Evolutionary conservation across 2,329 filamentous ascomycete genomes (phyloP), one percentile per base, ranked within the genome.

Genomic region (Trichoderma afroharzianum): DNA sequence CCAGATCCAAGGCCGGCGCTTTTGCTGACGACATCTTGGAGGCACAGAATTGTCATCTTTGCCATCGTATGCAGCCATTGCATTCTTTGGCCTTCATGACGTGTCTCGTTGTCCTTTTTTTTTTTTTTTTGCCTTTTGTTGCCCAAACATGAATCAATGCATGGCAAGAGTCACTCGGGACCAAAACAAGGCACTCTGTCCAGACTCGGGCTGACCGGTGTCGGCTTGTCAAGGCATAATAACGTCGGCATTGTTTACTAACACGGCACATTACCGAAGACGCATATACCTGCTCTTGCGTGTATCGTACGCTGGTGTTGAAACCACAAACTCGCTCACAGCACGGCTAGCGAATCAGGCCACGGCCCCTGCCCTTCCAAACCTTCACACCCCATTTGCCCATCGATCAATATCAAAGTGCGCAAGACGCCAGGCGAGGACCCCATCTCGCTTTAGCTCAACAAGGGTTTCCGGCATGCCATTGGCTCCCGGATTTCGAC

Each of bases 401-500:
- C 36, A 68, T 69, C 57, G 33, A 53, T 36, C 57, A 36, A 53
- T 62, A 69, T 61, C 67, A 33, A 59, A 24, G 28, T 43, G 64
- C 30, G 50, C 64, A 68, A 53, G 30, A 53, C 39, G 39, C 55
- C 57, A 50, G 67, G 55, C 36, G 21, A 58, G 57, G 57, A 9
- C 28, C 28, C 66, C 57, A 33, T 69, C 55, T 50, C 67, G 57
- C 47, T 74, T 77, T 74, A 74, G 71, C 58, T 71, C 73, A 63
- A 72, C 80, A 81, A 73, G 80, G 81, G 76, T 77, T 76, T 76
- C 63, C n/a, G 33, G n/a, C 32, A 64, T 66, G 55, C 72, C 47
- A 83, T 82, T 83, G 81, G 81, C 67, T 62, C 71, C 72, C 75
- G 72, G 78, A 74, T 78, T 74, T 75, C 53, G 74, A 75, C 74